Evolutionary conservation across 768 basidiomycete genomes (phyloP).

Genomic region (Kwoniella sp.): DNA sequence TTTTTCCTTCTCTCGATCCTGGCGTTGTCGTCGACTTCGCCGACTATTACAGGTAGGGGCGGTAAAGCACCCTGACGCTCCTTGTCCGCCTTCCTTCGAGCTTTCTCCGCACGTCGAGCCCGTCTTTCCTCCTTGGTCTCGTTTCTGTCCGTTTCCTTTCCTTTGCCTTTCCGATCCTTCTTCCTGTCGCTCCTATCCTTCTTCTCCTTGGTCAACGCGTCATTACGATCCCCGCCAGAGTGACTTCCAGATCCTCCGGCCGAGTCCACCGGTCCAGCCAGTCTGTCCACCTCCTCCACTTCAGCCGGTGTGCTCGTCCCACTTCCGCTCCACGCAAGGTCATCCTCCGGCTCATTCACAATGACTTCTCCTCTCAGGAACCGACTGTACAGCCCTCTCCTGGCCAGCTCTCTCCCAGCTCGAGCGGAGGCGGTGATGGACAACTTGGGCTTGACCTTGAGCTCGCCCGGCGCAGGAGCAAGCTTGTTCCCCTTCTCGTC

Average conservation of each 20-base stretch:
- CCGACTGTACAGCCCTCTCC: slow-evolving; percentile 66
- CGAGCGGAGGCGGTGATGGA: slow-evolving; percentile 41
- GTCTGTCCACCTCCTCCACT: background rate
- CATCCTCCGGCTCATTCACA: slow-evolving; percentile 11
- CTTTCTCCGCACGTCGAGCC: slow-evolving; percentile 13
- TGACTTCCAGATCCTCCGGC: too few species aligned
- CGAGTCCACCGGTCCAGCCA: background rate
- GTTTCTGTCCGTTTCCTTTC: background rate
- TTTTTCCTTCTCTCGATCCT: too few species aligned
- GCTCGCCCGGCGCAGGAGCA: background rate
- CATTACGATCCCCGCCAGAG: background rate
- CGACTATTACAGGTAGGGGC: too few species aligned
- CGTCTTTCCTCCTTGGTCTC: slow-evolving; percentile 16
- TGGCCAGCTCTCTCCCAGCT: slow-evolving; percentile 76
- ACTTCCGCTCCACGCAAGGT: slow-evolving; percentile 42
- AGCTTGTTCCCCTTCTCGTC: slow-evolving; percentile 6
- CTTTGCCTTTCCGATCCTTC: background rate
- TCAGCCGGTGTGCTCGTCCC: slow-evolving; percentile 49
- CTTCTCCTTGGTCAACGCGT: background rate
- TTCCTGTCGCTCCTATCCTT: slow-evolving; percentile 1
- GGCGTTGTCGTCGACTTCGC: background rate
- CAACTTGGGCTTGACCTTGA: slow-evolving; percentile 46
- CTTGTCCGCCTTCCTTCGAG: slow-evolving; percentile 10
- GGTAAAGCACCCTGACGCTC: too few species aligned
- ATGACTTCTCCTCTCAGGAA: slow-evolving; percentile 65